phyloP scores from a whole-genome alignment of 805 yeast species.

The Wickerhamomyces queroliae region DNA sequence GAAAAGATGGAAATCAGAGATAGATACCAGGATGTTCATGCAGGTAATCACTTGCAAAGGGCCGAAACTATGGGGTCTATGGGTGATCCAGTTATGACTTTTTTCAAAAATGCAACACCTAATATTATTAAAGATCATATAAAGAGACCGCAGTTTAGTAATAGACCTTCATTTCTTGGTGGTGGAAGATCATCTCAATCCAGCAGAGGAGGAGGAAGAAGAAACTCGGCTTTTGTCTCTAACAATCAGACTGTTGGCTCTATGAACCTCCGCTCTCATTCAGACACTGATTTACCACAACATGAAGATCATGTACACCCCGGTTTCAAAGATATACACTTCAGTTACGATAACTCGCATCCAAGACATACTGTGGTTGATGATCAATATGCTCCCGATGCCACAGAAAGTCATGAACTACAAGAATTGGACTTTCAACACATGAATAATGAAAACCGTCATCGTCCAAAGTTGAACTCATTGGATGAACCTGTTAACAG shows the following conservation, averaged over 20 bases:
- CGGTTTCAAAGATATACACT: conserved; percentile 10
- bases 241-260: neutral
- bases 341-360: conserved; percentile 2
- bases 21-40: conserved; percentile 28
- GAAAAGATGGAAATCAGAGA: conserved; percentile 60
- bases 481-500: neutral
- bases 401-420: neutral
- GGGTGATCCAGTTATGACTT: conserved; percentile 22
- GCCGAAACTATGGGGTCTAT: conserved; percentile 17
- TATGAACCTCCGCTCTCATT: neutral
- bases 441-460: neutral
- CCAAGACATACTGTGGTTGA: neutral
- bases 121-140: conserved; percentile 16
- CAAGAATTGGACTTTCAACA: neutral
- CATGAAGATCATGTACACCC: conserved; percentile 1
- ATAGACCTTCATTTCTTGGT: conserved; percentile 1
- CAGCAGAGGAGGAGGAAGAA: neutral
- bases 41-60: conserved; percentile 10
- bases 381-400: conserved; percentile 2
- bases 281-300: neutral
- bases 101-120: conserved; percentile 24
- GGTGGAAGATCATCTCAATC: conserved; percentile 1
- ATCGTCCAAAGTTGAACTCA: neutral
- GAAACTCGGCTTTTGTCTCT: neutral
- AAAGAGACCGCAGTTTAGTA: conserved; percentile 19